Evolutionary conservation across 2,329 filamentous ascomycete genomes (phyloP).

Genomic region (Colletotrichum sp.): DNA sequence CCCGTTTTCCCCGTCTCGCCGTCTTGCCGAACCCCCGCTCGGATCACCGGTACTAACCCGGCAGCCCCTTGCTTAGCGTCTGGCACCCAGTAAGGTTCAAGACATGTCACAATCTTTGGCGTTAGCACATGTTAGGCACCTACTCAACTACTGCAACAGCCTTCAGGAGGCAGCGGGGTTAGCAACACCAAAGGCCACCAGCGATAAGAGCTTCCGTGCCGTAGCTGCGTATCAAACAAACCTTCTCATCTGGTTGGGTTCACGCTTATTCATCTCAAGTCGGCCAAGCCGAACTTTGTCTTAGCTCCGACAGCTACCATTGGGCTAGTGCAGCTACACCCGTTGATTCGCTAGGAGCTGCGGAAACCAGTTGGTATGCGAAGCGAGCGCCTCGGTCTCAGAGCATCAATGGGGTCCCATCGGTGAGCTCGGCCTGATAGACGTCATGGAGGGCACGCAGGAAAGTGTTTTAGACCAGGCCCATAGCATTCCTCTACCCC

Average conservation of each 20-base stretch:
- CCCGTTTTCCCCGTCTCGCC: not conserved
- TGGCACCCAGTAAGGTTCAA: not conserved
- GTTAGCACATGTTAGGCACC: not conserved
- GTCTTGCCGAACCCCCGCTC: not conserved
- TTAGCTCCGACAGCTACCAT: not conserved
- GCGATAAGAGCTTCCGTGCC: not conserved
- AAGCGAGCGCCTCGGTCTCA: not conserved
- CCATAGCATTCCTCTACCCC: not conserved
- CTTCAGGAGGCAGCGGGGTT: no score
- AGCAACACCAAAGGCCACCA: not conserved
- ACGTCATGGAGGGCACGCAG: not conserved
- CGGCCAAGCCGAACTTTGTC: not conserved
- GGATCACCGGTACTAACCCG: not conserved
- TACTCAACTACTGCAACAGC: no score
- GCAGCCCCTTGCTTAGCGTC: not conserved
- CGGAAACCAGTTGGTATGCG: not conserved
- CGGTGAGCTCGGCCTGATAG: not conserved
- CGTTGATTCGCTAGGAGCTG: not conserved
- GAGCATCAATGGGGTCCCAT: not conserved
- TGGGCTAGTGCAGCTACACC: not conserved
- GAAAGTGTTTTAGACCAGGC: not conserved
- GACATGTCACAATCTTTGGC: not conserved
- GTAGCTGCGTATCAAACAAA: not conserved
- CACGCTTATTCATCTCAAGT: not conserved
- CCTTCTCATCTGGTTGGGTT: not conserved